phyloP scores from a whole-genome alignment of 2,329 filamentous ascomycete species.

The Xylariaceae sp. region DNA sequence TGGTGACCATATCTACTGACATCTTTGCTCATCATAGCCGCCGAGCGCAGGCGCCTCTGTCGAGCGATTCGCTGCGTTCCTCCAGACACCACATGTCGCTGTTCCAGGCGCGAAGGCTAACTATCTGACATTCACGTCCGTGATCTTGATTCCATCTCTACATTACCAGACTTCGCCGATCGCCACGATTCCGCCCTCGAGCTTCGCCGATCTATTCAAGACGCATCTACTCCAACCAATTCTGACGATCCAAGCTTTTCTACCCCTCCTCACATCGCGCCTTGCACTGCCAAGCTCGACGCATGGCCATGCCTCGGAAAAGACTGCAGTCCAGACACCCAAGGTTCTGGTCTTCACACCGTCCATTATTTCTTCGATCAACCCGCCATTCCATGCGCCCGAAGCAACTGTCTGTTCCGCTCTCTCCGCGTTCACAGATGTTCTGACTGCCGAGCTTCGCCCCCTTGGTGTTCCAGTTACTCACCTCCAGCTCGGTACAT shows the following conservation, averaged over 20 bases:
- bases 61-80: conserved; percentile 64
- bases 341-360: conserved; percentile 75
- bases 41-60: conserved; percentile 63
- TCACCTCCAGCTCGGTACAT: conserved; percentile 84
- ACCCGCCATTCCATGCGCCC: conserved; percentile 74
- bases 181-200: conserved; percentile 75
- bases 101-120: conserved; percentile 72
- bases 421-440: conserved; percentile 78
- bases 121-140: conserved; percentile 67
- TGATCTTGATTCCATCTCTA: conserved; percentile 77
- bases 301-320: conserved; percentile 28
- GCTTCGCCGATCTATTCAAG: conserved; percentile 86
- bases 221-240: conserved; percentile 88
- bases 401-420: conserved; percentile 83
- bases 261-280: conserved; percentile 67
- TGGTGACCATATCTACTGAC: background rate
- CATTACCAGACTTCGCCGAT: conserved; percentile 79
- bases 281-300: conserved; percentile 41
- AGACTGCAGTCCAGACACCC: conserved; percentile 45
- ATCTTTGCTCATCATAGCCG: conserved; percentile 44
- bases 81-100: conserved; percentile 69
- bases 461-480: conserved; percentile 73
- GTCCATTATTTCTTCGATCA: conserved; percentile 72
- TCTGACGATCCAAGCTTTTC: conserved; percentile 79
- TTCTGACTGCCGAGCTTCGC: conserved; percentile 71